Conservation (phyloP, 768 basidiomycete genomes). For the Asterophora lycoperdoides region DNA sequence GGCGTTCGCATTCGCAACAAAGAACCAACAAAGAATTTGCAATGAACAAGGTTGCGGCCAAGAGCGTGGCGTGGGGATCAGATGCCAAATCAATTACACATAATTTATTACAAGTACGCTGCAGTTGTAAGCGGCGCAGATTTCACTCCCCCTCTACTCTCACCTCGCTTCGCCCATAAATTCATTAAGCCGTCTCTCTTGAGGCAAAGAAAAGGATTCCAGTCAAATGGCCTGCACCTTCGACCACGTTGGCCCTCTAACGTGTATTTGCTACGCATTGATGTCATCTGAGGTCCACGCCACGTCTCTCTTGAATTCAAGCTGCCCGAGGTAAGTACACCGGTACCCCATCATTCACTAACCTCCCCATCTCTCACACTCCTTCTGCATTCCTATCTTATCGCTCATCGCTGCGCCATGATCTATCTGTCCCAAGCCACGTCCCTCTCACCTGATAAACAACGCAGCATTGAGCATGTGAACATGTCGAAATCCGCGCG, state of each 20-base stretch:
- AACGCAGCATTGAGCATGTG: constrained; percentile 2
- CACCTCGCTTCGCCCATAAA: not conserved
- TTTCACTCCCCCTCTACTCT: not conserved
- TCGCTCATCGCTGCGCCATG: not conserved
- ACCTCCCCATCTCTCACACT: not conserved
- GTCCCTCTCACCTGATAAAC: not conserved
- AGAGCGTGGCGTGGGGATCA: not conserved
- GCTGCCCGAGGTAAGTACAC: too few relatives aligned
- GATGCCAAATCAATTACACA: not conserved
- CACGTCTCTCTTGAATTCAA: not conserved
- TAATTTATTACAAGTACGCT: not conserved
- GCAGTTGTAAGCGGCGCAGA: not conserved
- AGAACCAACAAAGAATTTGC: too few relatives aligned
- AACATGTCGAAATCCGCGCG: not conserved
- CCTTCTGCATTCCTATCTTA: not conserved
- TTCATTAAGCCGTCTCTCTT: not conserved
- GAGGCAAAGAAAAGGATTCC: not conserved
- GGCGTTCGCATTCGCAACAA: too few relatives aligned
- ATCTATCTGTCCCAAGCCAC: not conserved
- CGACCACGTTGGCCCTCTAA: too few relatives aligned
- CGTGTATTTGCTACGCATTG: too few relatives aligned
- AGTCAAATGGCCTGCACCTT: too few relatives aligned
- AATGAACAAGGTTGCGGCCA: not conserved
- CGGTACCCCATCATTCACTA: not conserved
- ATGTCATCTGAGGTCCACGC: not conserved